Conservation (phyloP, 139 green algal genomes). For the Dunaliella primolecta region DNA sequence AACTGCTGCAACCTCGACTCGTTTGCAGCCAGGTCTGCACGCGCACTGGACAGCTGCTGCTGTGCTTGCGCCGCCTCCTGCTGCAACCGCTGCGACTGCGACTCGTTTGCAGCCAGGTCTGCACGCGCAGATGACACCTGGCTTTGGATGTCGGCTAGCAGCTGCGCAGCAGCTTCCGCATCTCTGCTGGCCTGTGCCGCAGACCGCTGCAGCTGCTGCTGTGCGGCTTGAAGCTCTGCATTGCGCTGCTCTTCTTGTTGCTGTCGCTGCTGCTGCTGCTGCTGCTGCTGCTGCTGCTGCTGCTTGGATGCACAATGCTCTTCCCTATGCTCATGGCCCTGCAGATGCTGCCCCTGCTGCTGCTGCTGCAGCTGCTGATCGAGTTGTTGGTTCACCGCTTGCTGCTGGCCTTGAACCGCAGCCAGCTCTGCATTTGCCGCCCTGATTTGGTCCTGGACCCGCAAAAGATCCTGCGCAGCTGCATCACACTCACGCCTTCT, state of each 20-base stretch:
- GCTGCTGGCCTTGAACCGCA: not conserved
- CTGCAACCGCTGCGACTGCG: not conserved
- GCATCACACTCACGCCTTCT: no score
- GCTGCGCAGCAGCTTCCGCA: not conserved
- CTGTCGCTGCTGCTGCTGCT: not conserved
- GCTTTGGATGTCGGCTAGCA: not conserved
- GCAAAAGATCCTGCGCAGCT: no score
- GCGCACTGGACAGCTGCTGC: not conserved
- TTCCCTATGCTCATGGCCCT: not conserved
- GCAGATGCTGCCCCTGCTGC: not conserved
- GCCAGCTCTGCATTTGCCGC: not conserved
- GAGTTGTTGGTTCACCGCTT: not conserved
- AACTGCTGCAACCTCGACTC: no score
- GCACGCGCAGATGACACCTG: not conserved
- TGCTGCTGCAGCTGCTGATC: not conserved
- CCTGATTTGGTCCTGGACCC: no score
- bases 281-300: not conserved
- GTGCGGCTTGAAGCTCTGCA: not conserved
- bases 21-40: no score
- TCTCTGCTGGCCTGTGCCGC: not conserved
- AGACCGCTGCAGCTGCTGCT: slow-evolving; percentile 13
- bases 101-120: not conserved
- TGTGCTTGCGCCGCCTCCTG: not conserved
- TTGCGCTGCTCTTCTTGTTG: not conserved
- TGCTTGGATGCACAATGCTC: no score